A percentile compares a stretch with the other conserved stretches of the same genome.
Conservation (phyloP, 2,329 filamentous ascomycete species). For the Xylaria sp. region DNA sequence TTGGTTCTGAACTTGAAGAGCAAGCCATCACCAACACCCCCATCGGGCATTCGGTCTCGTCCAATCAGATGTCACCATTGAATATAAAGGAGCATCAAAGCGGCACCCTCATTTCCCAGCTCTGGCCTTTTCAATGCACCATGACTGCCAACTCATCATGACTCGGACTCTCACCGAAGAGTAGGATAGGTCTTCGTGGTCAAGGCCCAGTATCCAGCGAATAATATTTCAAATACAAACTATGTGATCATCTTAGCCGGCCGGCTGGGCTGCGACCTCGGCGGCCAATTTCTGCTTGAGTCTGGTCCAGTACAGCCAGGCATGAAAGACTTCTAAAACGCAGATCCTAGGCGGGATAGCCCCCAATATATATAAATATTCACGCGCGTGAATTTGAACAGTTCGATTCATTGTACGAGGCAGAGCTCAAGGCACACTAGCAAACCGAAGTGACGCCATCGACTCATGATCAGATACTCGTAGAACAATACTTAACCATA, state of each 20-base stretch:
- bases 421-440: background rate
- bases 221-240: slow-evolving; percentile 18
- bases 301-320: slow-evolving; percentile 1
- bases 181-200: slow-evolving; percentile 9
- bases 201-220: slow-evolving; percentile 19
- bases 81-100: slow-evolving; percentile 20
- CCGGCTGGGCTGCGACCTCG: slow-evolving; percentile 27
- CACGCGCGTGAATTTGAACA: background rate
- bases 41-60: slow-evolving; percentile 2
- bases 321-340: background rate
- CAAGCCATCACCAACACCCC: background rate
- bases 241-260: slow-evolving; percentile 21
- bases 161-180: slow-evolving; percentile 33
- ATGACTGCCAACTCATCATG: slow-evolving; percentile 33
- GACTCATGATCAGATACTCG: background rate
- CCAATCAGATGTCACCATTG: slow-evolving; percentile 13
- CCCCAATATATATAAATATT: background rate
- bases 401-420: background rate
- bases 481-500: background rate
- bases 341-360: background rate
- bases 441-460: background rate
- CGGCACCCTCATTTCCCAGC: slow-evolving; percentile 23
- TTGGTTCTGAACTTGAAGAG: background rate
- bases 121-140: slow-evolving; percentile 26
- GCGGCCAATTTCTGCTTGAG: slow-evolving; percentile 5